A percentile compares a stretch with the other conserved stretches of the same genome.
Evolutionary conservation across 2,329 filamentous ascomycete species (phyloP).

Genomic region (Xylogone sp.): DNA sequence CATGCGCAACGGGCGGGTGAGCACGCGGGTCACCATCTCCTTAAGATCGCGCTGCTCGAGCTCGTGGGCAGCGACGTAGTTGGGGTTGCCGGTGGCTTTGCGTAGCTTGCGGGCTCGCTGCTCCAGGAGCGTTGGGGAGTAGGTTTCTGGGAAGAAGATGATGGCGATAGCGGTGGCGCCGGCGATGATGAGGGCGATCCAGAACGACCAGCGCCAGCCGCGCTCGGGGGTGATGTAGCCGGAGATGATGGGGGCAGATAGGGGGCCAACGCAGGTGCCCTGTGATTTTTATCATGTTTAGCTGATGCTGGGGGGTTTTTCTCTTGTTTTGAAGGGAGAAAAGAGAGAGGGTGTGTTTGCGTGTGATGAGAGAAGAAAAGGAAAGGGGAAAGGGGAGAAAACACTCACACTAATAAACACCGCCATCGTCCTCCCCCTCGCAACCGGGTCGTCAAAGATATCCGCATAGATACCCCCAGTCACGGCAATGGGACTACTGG

Average conservation of each 20-base stretch:
- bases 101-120: constrained; percentile 56
- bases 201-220: constrained; percentile 61
- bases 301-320: no score
- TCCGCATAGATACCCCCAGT: constrained; percentile 64
- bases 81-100: constrained; percentile 48
- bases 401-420: constrained; percentile 57
- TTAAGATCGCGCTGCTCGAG: constrained; percentile 52
- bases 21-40: constrained; percentile 49
- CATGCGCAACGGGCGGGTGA: constrained; percentile 58
- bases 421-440: constrained; percentile 57
- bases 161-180: constrained; percentile 54
- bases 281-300: constrained; percentile 21
- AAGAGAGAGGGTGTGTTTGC: no score
- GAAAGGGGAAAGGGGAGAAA: neutral
- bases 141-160: constrained; percentile 65
- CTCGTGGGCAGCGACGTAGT: constrained; percentile 59
- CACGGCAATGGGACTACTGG: constrained; percentile 57
- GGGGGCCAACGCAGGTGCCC: constrained; percentile 59
- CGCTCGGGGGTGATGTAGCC: constrained; percentile 54
- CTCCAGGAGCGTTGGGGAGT: constrained; percentile 52
- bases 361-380: neutral
- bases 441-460: constrained; percentile 53
- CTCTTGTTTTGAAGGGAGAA: neutral
- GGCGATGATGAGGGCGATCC: constrained; percentile 61
- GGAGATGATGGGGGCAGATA: constrained; percentile 58